Base-by-base conservation (phyloP, 2,329 filamentous ascomycete genomes). In the Albophoma yamanashiensis region DNA sequence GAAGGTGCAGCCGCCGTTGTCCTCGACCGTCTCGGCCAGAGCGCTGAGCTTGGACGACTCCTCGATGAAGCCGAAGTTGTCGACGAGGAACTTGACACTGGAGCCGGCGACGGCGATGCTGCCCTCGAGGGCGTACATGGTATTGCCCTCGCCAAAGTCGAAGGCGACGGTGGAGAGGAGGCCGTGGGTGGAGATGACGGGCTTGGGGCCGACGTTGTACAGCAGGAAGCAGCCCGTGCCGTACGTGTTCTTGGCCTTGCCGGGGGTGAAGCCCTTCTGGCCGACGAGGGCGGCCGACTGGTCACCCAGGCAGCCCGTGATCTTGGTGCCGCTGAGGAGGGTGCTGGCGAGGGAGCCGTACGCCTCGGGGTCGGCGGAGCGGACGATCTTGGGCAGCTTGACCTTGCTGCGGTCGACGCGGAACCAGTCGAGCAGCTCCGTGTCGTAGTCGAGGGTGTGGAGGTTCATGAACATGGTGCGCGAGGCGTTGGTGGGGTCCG, bases 391-490 rank as follows among this genome's bases (percentile, higher is more conserved):
- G n/a, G 90, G 89, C 42, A 94, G 78, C 56, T 80, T 80, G 61
- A 93, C 75, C 71, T 91, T 92, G 55, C 77, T 82, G 59, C 77
- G 75, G 71, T 92, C 87, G 52, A 93, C 74, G 50, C 83, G 80
- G 76, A 93, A 93, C 77, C 91, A 93, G 55, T 88, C 79, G 38
- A 92, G 76, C 56, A 92, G 80, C 58, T 82, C 80, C 56, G 89
- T 82, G 67, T 91, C 89, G 71, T 93, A 94, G 66, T 91, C 74
- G 53, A 91, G 78, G 1, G 83, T 89, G 67, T 89, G 80, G 39
- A 93, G 79, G 72, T 92, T 90, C 85, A 92, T 90, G 74, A 94
- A 92, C 89, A 92, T 92, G 52, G 90, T 93, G 65, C 89, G 79
- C 3, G 88, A 91, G n/a, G 90, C 89, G 71, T 94, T 94, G 61